Evolutionary conservation across 192 early-diverging fungal genomes (phyloP), one percentile per base, ranked within the genome.

Genomic region (Backusella tuberculispora): DNA sequence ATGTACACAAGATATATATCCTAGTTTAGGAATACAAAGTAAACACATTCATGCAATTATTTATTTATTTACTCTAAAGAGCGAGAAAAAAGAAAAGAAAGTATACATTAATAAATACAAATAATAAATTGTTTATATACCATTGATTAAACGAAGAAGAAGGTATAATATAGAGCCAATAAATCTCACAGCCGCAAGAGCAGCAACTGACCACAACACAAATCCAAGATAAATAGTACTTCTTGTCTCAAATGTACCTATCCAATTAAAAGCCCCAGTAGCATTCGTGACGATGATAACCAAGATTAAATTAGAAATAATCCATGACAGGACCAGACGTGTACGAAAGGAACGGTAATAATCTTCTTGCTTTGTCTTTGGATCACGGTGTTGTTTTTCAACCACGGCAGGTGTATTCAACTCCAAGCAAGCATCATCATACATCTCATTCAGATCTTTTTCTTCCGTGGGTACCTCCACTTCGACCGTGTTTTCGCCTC

Each of bases 341-440:
- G 94, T 95, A 72, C 95, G 87, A 86, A 95, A 96, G 29, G 89
- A 77, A 47, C 90, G 91, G 81, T 93, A 94, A 78, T 96, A 93
- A 79, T 96, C 94, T 44, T 91, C 74, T 37, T 73, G 71, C 48
- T 65, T 94, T 14, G 90, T 91, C 63, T 89, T 86, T 3, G 88
- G 85, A 79, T 95, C 92, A 56, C 90, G 85, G 46, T 90, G 84
- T 66, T 14, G 75, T 42, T 46, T 83, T 71, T 63, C 78, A 69
- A 56, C 75, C 66, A 64, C 83, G 80, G 69, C 77, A 41, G 76
- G 77, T 66, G 74, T 73, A 26, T 66, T 81, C 29, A 97, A 81
- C 37, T 86, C 86, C 24, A 77, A 71, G 71, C 94, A 85, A 74
- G 91, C 90, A 40, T 90, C 89, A 19, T 96, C 94, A 79, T 98